Base-by-base conservation (phyloP, 495 filamentous ascomycete species). In the Daldinia decipiens region DNA sequence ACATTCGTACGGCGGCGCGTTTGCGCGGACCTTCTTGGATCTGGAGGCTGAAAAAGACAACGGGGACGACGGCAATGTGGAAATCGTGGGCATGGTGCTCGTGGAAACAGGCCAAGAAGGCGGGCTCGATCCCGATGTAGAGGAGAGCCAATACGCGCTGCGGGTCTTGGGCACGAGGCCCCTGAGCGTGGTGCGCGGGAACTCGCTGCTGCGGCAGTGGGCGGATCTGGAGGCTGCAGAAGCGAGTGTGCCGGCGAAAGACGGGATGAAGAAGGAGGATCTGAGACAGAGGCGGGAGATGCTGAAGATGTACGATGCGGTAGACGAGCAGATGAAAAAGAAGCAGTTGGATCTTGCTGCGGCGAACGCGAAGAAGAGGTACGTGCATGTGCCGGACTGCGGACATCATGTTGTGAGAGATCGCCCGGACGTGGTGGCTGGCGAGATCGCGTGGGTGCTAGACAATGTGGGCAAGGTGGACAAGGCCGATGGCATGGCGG, bases 1-100 rank as follows among this genome's bases (percentile, higher is more conserved):
- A 11, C 85, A 87, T 68, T 86, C 83, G 26, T 87, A 85, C 51
- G 85, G 85, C 12, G 85, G 80, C 4, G 80, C 84, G 39, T 76
- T 87, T 47, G 83, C 82, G 19, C 79, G 85, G 9, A 79, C 82
- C 56, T 86, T 81, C 61, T 67, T 86, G 34, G 50, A 61, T 55
- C 40, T 58, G 17, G 54, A 13, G 34, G 27, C 5, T 17, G 26
- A 21, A 27, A 39, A 26, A 5, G 11, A 39, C 26, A 51, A 31
- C 8, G 43, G 13, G 24, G 36, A 8, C 8, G 50, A 21, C 17
- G 50, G 36, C 15, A 29, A 17, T 0, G 51, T 9, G 31, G 34
- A 45, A 9, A 59, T 77, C 3, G 56, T 47, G 15, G 73, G 73
- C 4, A 24, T 72, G 56, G 72, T 74, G 63, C 67, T 77, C n/a